These are phyloP conservation scores for Rhizopogon vesiculosus DNA, from an alignment of 768 basidiomycete species.

Conservation along the genomic window DNA sequence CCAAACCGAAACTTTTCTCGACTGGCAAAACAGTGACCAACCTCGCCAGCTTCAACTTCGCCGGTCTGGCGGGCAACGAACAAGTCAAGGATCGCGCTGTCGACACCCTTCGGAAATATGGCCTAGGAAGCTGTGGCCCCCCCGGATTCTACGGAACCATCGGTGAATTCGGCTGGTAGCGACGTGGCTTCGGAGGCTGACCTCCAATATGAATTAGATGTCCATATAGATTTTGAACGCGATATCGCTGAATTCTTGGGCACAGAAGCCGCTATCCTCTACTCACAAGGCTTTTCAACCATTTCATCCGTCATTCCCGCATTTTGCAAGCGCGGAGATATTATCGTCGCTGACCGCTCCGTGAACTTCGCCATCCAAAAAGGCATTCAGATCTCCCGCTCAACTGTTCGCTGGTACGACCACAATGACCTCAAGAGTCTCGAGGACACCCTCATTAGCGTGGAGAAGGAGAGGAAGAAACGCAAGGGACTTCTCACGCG, in stretches of 20 bases:
- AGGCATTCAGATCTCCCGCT: conserved; percentile 90
- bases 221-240: conserved; percentile 85
- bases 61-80: conserved; percentile 86
- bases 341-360: conserved; percentile 98
- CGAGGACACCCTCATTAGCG: conserved; percentile 77
- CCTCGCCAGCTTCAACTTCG: conserved; percentile 88
- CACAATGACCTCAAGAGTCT: conserved; percentile 92
- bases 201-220: conserved; percentile 48
- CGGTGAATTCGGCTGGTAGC: conserved; percentile 45
- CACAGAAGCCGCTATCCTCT: conserved; percentile 84
- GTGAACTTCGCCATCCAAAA: conserved; percentile 95
- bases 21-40: conserved; percentile 77
- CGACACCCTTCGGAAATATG: conserved; percentile 82
- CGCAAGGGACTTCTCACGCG: conserved; percentile 78
- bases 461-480: conserved; percentile 89
- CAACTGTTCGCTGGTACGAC: conserved; percentile 91
- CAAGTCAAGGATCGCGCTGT: conserved; percentile 81
- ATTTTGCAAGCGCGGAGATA: conserved; percentile 95
- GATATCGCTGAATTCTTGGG: conserved; percentile 91
- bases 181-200: background rate
- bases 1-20: conserved; percentile 73
- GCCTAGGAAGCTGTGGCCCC: conserved; percentile 93
- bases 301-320: conserved; percentile 93
- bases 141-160: conserved; percentile 96
- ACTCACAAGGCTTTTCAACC: conserved; percentile 91